Percentiles rank a stretch among this genome's conserved stretches.
Conservation (phyloP, 768 basidiomycete species). For the Agrocybe pediades region DNA sequence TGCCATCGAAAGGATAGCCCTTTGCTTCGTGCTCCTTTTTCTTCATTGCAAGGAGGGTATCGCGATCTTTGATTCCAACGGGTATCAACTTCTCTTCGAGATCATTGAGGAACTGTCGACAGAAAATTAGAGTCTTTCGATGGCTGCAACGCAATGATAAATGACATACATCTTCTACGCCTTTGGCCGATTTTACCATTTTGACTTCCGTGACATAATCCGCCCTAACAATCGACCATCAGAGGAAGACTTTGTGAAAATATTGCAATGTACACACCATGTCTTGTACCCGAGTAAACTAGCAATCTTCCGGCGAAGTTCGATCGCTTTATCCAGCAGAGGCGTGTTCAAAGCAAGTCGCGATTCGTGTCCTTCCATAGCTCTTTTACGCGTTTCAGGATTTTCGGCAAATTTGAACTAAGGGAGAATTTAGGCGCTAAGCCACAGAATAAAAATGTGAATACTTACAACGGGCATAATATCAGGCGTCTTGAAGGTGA, state of each 20-base stretch:
- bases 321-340: slow-evolving; percentile 65
- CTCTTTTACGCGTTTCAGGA: slow-evolving; percentile 66
- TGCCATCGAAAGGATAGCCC: slow-evolving; percentile 64
- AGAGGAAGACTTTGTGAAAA: not conserved
- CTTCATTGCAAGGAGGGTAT: slow-evolving; percentile 71
- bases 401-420: slow-evolving; percentile 82
- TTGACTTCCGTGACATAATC: slow-evolving; percentile 84
- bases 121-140: slow-evolving; percentile 6
- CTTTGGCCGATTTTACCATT: slow-evolving; percentile 77
- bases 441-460: not conserved
- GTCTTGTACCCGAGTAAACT: slow-evolving; percentile 70
- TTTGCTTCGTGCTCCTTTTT: slow-evolving; percentile 66
- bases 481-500: slow-evolving; percentile 83
- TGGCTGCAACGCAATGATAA: not conserved
- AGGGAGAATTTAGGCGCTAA: not conserved
- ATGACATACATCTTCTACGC: slow-evolving; percentile 54
- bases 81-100: slow-evolving; percentile 75
- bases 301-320: slow-evolving; percentile 71
- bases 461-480: slow-evolving; percentile 71
- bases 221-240: slow-evolving; percentile 41
- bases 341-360: slow-evolving; percentile 72
- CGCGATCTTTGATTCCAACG: slow-evolving; percentile 67
- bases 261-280: slow-evolving; percentile 40
- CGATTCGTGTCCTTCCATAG: slow-evolving; percentile 68
- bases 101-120: slow-evolving; percentile 70